Evolutionary conservation across 768 basidiomycete species (phyloP).

Genomic region (Boletus pseudopeckii): DNA sequence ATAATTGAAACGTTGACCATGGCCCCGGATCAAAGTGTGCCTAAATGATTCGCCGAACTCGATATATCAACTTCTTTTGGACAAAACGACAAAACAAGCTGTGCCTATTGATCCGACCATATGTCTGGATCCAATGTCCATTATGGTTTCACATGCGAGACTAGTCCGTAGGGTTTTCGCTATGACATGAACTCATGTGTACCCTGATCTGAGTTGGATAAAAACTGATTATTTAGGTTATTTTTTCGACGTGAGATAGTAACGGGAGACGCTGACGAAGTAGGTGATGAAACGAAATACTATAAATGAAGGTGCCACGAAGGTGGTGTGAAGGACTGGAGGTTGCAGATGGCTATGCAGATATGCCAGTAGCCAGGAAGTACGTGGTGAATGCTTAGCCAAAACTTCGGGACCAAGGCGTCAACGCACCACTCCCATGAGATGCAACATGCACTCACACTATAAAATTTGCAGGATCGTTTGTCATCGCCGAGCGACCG

Average conservation of each 20-base stretch:
- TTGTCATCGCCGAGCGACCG: slow-evolving; percentile 17
- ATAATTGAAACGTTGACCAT: slow-evolving; percentile 7
- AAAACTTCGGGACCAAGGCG: slow-evolving; percentile 5
- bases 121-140: not conserved
- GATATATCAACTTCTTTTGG: not conserved
- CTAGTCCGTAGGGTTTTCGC: not conserved
- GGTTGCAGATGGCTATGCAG: not conserved
- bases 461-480: slow-evolving; percentile 23
- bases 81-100: too few relatives aligned
- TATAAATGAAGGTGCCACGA: not conserved
- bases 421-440: not conserved
- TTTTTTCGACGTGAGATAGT: not conserved
- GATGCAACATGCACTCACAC: slow-evolving; percentile 9
- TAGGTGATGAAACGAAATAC: not conserved
- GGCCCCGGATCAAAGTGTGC: not conserved
- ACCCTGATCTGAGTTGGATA: not conserved
- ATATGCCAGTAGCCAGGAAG: slow-evolving; percentile 16
- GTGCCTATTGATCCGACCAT: not conserved
- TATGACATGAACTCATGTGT: not conserved
- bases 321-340: not conserved
- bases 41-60: not conserved
- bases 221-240: not conserved
- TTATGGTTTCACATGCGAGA: not conserved
- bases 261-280: not conserved
- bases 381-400: slow-evolving; percentile 14